Evolutionary conservation across 139 green algal species (phyloP).

Genomic region (Chlorella sorokiniana): DNA sequence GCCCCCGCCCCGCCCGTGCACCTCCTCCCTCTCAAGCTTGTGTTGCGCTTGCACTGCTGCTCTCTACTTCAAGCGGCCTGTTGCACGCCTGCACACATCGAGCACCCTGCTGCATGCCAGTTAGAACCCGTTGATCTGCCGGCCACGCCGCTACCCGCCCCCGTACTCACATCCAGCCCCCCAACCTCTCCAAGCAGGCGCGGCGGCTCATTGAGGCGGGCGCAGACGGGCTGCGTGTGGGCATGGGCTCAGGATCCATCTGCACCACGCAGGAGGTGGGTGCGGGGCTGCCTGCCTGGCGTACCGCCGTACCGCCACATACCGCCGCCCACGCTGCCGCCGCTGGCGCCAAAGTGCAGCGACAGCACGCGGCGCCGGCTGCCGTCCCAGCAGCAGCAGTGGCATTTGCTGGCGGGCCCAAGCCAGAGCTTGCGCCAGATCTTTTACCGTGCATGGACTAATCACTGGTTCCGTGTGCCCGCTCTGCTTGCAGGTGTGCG

Average conservation of each 20-base stretch:
- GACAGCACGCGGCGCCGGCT: background rate
- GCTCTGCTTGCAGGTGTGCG: slow-evolving; percentile 84
- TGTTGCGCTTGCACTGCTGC: background rate
- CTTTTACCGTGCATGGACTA: too few species aligned
- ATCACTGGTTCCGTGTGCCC: too few species aligned
- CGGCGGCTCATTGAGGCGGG: slow-evolving; percentile 73
- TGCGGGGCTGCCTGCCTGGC: background rate
- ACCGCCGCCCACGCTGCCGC: too few species aligned
- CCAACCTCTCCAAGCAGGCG: too few species aligned
- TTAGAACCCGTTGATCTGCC: too few species aligned
- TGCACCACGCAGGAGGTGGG: slow-evolving; percentile 91
- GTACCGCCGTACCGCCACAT: too few species aligned
- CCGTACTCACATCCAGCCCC: background rate
- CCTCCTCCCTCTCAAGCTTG: background rate
- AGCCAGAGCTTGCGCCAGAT: too few species aligned
- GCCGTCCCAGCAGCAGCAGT: background rate
- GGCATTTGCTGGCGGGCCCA: too few species aligned
- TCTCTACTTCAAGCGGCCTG: too few species aligned
- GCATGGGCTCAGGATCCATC: slow-evolving; percentile 98
- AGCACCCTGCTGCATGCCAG: too few species aligned
- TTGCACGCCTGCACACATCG: too few species aligned
- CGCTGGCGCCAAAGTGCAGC: too few species aligned
- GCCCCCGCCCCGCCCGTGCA: background rate
- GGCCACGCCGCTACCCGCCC: background rate
- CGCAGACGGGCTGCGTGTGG: slow-evolving; percentile 90